Base-by-base conservation (phyloP, 2,329 filamentous ascomycete species). In the Fusarium subtropicale region DNA sequence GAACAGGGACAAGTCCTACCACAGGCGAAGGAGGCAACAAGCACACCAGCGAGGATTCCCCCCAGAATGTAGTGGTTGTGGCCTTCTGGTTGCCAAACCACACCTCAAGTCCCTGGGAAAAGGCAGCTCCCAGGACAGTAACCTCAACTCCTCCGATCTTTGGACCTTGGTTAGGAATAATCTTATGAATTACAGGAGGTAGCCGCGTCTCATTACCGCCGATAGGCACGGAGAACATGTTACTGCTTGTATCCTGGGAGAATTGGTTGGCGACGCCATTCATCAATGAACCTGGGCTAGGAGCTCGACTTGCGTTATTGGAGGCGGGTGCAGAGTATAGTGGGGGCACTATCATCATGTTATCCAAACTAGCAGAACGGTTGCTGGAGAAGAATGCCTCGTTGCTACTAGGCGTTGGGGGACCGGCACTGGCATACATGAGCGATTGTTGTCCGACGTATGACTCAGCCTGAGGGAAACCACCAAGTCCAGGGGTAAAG, bases 101-200 rank as follows among this genome's bases (percentile, higher is more conserved):
- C 56, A 97, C 92, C 66, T 94, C 92, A 66, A 97, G 85, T 2
- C 79, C 91, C 65, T 87, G 90, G 68, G 89, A 90, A 77, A 97
- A 97, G 16, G 90, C 89, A 68, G 90, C 92, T 20, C 94, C 94
- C 11, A 97, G 83, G 58, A 96, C 87, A 0, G 92, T 95, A 5
- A 97, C 93, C 77, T 97, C 94, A 54, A 93, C 94, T 42, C 94
- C 94, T 62, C 94, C 94, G 36, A 88, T 88, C 61, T 90, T 92
- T 9, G 94, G 92, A 0, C 94, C 94, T 78, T 97, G 92, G 31
- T 86, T 87, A 1, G 94, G 94, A 36, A 96, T 92, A 65, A 97
- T 86, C 77, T 94, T 95, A 76, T 93, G 90, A 24, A 97, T 95
- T 20, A 90, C 87, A 4, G 86, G 83, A 13, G 80, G 76, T 1